These are phyloP conservation scores for Heterotrichella gracilis DNA, from an alignment of 352 stramenopile species.

Conservation along the genomic window DNA sequence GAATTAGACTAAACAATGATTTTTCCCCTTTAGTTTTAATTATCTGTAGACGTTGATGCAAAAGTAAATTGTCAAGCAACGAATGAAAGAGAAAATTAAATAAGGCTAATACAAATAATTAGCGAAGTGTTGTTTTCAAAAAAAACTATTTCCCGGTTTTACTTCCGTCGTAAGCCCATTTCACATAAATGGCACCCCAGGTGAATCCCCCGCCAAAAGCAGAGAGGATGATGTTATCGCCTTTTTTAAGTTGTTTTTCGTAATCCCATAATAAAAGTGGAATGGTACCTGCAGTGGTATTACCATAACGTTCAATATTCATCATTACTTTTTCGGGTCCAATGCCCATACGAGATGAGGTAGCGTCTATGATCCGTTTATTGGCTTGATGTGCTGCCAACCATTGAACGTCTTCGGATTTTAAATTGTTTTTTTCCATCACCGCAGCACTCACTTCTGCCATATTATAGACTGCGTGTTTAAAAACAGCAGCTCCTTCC, in stretches of 20 bases:
- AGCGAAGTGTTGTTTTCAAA: no score
- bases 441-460: not conserved
- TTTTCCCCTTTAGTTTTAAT: no score
- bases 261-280: not conserved
- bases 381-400: not conserved
- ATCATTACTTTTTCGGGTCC: not conserved
- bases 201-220: not conserved
- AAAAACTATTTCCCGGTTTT: no score
- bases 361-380: not conserved
- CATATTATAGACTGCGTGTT: not conserved
- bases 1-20: no score
- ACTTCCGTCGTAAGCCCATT: no score
- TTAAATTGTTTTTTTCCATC: not conserved
- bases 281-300: not conserved
- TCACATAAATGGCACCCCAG: no score
- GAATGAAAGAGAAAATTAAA: no score
- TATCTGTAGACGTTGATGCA: no score
- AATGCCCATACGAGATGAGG: not conserved
- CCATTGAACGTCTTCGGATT: not conserved
- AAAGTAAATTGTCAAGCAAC: no score
- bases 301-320: not conserved
- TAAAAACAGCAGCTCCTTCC: not conserved
- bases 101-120: no score
- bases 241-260: not conserved
- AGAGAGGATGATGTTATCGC: not conserved